Conservation (phyloP, 495 filamentous ascomycete species). For the Daldinia grandis region DNA sequence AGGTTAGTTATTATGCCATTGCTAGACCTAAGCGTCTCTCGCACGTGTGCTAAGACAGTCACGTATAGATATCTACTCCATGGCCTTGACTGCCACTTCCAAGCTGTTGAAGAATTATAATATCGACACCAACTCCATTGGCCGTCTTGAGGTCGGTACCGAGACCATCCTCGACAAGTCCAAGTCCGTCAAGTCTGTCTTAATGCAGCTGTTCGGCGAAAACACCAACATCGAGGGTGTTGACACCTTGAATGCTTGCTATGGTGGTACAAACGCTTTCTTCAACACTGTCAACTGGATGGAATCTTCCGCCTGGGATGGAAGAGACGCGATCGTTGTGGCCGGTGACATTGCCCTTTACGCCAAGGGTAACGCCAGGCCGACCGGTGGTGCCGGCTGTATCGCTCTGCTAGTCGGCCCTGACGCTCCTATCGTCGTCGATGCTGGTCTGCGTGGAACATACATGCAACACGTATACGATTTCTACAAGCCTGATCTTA, state of each 20-base stretch:
- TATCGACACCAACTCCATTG: constrained; percentile 88
- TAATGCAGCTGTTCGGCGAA: constrained; percentile 94
- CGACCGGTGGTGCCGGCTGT: constrained; percentile 93
- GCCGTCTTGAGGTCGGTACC: constrained; percentile 95
- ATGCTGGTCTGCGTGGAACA: constrained; percentile 88
- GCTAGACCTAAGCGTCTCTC: constrained; percentile 16
- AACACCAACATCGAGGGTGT: constrained; percentile 95
- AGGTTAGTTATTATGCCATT: constrained; percentile 66
- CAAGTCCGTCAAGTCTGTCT: constrained; percentile 99
- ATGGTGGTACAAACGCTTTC: constrained; percentile 96
- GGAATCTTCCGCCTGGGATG: constrained; percentile 98
- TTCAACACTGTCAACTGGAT: constrained; percentile 99
- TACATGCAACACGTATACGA: constrained; percentile 98
- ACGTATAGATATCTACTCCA: constrained; percentile 91
- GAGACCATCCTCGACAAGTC: constrained; percentile 99
- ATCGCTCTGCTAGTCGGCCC: constrained; percentile 96
- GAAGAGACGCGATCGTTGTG: constrained; percentile 90
- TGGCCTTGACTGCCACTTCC: constrained; percentile 87
- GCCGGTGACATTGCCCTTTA: constrained; percentile 98
- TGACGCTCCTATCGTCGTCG: constrained; percentile 88
- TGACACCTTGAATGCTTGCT: constrained; percentile 97
- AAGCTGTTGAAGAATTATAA: constrained; percentile 92
- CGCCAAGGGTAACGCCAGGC: constrained; percentile 93
- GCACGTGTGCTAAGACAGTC: constrained; percentile 6
- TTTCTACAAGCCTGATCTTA: constrained; percentile 99